Base-by-base conservation (phyloP, 352 stramenopile species). In the Pilasporangium apinafurcum region DNA sequence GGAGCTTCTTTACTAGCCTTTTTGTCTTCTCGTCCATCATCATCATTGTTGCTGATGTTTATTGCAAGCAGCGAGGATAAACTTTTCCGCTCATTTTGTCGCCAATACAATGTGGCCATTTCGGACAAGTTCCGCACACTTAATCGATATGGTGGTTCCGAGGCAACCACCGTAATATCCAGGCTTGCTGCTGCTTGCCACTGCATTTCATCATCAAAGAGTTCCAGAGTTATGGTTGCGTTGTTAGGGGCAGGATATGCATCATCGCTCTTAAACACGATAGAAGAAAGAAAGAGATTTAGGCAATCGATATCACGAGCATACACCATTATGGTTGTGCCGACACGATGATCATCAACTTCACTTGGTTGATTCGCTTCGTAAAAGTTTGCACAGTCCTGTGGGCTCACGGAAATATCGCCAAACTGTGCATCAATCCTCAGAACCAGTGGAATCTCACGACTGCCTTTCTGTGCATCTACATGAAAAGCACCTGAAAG, bases 251-350 rank as follows among this genome's bases (percentile, higher is more conserved):
- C 38, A 10, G 3, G 5, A 0, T 28, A 17, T 44, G 14, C 25
- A 9, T 7, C 29, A 22, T 47, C 36, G 3, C n/a, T 16, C 10
- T 26, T 18, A 20, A 47, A 51, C 29, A 9, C 13, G 1, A 43
- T 39, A 21, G 44, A 53, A 20, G 30, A 16, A 10, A 75, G 32
- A 8, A 54, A 53, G 14, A 14, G 24, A 24, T 53, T 61, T 32
- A 69, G 38, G 20, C 64, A 72, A 18, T 39, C 17, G 36, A 62
- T 18, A 40, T 56, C 43, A 4, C 49, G 31, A 6, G 51, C 44
- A 18, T 37, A 46, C 4, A 69, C 34, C 8, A 35, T 32, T 8
- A 30, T 24, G 2, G 22, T 31, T 25, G 35, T 24, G 8, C 42
- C 42, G 7, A 16, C 27, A n/a, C n/a, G n/a, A n/a, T n/a, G n/a